These are phyloP conservation scores for Claviceps sp. DNA, from an alignment of 2,329 filamentous ascomycete genomes.

Conservation along the genomic window DNA sequence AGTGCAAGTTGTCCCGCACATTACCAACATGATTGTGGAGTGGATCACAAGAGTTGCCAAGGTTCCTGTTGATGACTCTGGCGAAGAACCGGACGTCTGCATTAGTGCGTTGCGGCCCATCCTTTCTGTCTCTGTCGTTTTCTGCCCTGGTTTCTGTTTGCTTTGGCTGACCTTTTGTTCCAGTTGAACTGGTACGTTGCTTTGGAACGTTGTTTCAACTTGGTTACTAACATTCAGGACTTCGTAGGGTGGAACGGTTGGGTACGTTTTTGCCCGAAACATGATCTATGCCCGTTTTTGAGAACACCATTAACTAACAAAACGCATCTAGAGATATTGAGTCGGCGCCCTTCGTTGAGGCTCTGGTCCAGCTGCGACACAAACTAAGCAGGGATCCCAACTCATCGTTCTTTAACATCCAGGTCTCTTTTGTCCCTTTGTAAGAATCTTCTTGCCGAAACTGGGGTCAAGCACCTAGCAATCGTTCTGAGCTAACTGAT, in stretches of 20 bases:
- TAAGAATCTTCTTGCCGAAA: constrained; percentile 3
- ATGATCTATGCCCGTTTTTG: too few species aligned
- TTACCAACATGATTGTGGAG: constrained; percentile 83
- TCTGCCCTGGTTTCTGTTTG: not conserved
- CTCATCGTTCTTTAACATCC: constrained; percentile 70
- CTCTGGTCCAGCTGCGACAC: constrained; percentile 64
- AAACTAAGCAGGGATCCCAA: constrained; percentile 47
- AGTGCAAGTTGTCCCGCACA: constrained; percentile 82
- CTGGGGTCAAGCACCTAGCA: not conserved
- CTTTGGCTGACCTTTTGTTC: constrained; percentile 9
- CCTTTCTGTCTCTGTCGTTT: not conserved
- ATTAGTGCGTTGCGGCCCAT: constrained; percentile 48
- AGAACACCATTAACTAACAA: not conserved
- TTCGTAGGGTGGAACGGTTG: constrained; percentile 46
- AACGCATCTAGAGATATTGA: constrained; percentile 50
- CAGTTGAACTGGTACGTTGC: constrained; percentile 22
- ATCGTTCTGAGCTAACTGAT: not conserved
- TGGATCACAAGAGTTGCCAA: constrained; percentile 81
- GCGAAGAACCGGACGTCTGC: constrained; percentile 77
- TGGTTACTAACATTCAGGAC: not conserved
- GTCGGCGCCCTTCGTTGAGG: constrained; percentile 77
- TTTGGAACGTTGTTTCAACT: not conserved
- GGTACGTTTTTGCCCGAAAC: not conserved
- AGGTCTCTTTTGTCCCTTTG: constrained; percentile 76
- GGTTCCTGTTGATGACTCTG: constrained; percentile 76